Evolutionary conservation across 371 early-diverging fungal genomes (phyloP).

Genomic region (Syncephalastrum racemosum): DNA sequence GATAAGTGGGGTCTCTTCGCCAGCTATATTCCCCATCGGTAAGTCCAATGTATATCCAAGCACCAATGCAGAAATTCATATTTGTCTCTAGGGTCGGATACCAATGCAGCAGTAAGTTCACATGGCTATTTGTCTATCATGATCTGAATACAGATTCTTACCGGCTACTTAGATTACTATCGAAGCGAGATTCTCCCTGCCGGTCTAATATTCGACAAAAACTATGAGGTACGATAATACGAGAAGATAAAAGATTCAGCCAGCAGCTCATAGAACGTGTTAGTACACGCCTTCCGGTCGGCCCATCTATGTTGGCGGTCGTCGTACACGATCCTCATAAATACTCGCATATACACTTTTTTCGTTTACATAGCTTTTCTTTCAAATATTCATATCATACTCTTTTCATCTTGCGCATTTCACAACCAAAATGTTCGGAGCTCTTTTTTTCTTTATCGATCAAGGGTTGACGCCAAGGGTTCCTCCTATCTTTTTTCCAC

Average conservation of each 20-base stretch:
- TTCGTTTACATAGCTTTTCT: too few relatives aligned
- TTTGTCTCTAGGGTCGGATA: slow-evolving; percentile 56
- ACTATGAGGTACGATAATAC: slow-evolving; percentile 42
- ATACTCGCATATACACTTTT: too few relatives aligned
- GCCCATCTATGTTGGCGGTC: slow-evolving; percentile 35
- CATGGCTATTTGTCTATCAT: not conserved
- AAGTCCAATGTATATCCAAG: slow-evolving; percentile 9
- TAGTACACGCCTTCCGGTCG: slow-evolving; percentile 38
- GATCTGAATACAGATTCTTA: not conserved
- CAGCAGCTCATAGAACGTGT: not conserved
- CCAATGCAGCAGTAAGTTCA: slow-evolving; percentile 67
- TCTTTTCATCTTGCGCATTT: too few relatives aligned
- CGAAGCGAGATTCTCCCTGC: slow-evolving; percentile 64
- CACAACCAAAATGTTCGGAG: too few relatives aligned
- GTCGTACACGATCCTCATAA: slow-evolving; percentile 13
- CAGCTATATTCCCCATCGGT: slow-evolving; percentile 72
- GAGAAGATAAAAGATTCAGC: not conserved
- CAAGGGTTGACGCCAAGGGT: too few relatives aligned
- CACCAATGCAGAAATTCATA: not conserved
- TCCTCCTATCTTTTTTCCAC: too few relatives aligned
- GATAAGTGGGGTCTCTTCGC: slow-evolving; percentile 78
- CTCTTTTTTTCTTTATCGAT: too few relatives aligned
- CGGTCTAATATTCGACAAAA: slow-evolving; percentile 71
- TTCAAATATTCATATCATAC: too few relatives aligned
- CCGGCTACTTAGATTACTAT: slow-evolving; percentile 49